A percentile compares a stretch with the other conserved stretches of the same genome.
Conservation (phyloP, 1,284 basidiomycete species). For the Cutaneotrichosporon mucoides region DNA sequence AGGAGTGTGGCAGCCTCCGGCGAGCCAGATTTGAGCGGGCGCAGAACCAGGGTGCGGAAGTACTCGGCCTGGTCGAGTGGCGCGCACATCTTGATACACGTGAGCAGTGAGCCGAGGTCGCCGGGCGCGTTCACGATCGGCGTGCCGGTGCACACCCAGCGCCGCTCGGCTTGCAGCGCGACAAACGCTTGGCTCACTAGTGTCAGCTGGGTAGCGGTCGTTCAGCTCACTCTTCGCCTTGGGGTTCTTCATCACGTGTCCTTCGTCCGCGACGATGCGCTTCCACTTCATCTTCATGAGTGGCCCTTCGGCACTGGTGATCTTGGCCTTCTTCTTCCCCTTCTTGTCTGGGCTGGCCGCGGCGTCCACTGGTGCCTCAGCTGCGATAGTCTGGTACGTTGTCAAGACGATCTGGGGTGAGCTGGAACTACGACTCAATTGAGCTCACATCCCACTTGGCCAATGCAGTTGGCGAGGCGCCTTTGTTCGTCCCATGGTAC, state of each 20-base stretch:
- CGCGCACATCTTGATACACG: constrained; percentile 71
- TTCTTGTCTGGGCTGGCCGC: constrained; percentile 13
- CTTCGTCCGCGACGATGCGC: constrained; percentile 82
- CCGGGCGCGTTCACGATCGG: constrained; percentile 82
- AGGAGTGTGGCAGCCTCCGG: constrained; percentile 64
- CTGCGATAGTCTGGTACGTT: constrained; percentile 67
- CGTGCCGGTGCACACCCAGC: constrained; percentile 62
- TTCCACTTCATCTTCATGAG: constrained; percentile 76
- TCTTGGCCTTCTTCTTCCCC: constrained; percentile 32
- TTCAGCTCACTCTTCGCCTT: constrained; percentile 61
- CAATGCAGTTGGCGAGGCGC: constrained; percentile 60
- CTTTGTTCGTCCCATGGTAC: constrained; percentile 63
- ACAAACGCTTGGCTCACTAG: constrained; percentile 64
- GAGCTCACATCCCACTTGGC: constrained; percentile 58
- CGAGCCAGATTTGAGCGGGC: constrained; percentile 65
- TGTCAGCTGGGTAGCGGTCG: neutral
- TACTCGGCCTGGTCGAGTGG: constrained; percentile 76
- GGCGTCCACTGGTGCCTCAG: constrained; percentile 19
- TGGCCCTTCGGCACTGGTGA: constrained; percentile 44
- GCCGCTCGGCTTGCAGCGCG: constrained; percentile 64
- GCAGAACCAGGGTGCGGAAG: constrained; percentile 68
- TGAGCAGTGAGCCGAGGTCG: constrained; percentile 77
- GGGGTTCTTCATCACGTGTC: constrained; percentile 77
- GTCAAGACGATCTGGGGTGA: constrained; percentile 63
- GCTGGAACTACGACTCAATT: neutral